These are phyloP conservation scores for Tinospora cordifolia DNA, from an alignment of 164 flowering plant genomes.

Conservation along the genomic window DNA sequence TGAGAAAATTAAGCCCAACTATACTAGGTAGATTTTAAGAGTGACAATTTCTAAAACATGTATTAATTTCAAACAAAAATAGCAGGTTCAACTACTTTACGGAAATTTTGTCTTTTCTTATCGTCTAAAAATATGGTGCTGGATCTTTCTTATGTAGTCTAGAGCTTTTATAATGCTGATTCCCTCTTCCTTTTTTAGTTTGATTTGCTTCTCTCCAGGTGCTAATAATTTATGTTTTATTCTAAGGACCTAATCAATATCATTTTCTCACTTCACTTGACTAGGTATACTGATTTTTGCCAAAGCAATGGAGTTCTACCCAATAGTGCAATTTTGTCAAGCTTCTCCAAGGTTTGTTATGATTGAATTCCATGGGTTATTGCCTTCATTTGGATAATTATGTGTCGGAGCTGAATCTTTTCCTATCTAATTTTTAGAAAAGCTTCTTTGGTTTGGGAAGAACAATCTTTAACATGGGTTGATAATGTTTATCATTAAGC, in stretches of 20 bases:
- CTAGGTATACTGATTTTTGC: conserved; percentile 27
- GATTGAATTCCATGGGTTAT: background rate
- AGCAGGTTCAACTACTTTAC: no score
- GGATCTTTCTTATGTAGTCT: background rate
- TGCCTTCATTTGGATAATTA: background rate
- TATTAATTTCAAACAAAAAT: no score
- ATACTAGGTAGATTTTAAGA: no score
- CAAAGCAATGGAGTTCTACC: conserved; percentile 19
- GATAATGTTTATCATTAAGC: no score
- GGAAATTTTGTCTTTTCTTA: background rate
- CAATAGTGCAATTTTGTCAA: conserved; percentile 19
- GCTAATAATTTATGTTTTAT: no score
- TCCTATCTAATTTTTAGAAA: background rate
- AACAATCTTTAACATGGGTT: no score
- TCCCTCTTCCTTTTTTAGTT: no score
- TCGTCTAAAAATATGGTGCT: background rate
- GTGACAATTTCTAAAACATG: no score
- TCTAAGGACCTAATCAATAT: background rate
- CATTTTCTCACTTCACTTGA: background rate
- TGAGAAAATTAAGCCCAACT: no score
- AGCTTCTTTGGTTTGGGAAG: no score
- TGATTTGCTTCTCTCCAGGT: no score
- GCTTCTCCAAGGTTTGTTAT: conserved; percentile 21
- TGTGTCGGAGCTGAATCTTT: background rate
- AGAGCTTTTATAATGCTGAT: no score